Base-by-base conservation (phyloP, 495 filamentous ascomycete genomes). In the Cladorrhinum samala region DNA sequence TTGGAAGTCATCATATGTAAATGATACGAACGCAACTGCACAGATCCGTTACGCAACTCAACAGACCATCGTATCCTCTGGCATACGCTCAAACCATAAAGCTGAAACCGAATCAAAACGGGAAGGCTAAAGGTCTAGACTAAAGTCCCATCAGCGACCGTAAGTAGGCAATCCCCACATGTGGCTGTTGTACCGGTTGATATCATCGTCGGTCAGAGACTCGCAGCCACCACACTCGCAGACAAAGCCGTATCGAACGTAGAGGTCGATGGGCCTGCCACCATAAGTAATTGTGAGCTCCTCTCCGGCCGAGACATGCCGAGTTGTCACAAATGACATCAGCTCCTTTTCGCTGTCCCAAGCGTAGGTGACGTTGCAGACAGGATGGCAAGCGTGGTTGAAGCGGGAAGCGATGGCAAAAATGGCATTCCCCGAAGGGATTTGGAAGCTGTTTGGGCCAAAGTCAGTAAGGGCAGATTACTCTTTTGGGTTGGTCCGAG, bases 221-320 rank as follows among this genome's bases (percentile, higher is more conserved):
- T 14, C 27, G 23, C 70, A 72, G 8, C 55, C 62, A 13, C 67
- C 67, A 36, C 70, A 72, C 2, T 23, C 9, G 45, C 70, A 72
- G 0, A 53, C 41, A 44, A 72, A 72, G 0, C 70, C 70, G 42
- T 61, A 71, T 23, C 52, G 56, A 11, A 25, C 8, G 42, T 67
- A 70, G 1, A 72, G 57, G 6, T 52, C 25, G 13, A 11, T 1
- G 0, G 65, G 60, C 0, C 53, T 37, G 2, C 49, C 40, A n/a
- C 70, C 70, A 38, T 72, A 72, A 14, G 50, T 58, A 11, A 72
- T 61, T 9, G 56, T 53, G 2, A 72, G 59, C 50, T 72, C 70
- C 0, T 45, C 47, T 2, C 70, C 68, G 1, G 57, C 60, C 1
- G 46, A 42, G 9, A 67, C 56, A 11, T 5, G 6, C 5, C 16